A percentile compares a stretch with the other conserved stretches of the same genome.
Evolutionary conservation across 768 basidiomycete species (phyloP).

Genomic region (Roridomyces roridus): DNA sequence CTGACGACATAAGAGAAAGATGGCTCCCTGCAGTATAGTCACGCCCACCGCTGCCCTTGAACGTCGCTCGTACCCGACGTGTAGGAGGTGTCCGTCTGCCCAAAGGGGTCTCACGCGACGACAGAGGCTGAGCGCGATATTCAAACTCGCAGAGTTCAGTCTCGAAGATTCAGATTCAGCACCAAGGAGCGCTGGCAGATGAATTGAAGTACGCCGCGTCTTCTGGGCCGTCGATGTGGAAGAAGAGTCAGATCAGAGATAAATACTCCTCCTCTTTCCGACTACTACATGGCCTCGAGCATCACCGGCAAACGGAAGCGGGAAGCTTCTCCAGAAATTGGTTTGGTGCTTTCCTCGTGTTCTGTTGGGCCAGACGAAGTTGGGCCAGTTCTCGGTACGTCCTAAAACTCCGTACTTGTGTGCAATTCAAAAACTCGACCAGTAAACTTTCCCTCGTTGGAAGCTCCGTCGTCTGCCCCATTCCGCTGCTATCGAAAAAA

Average conservation of each 20-base stretch:
- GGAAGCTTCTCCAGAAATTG: constrained; percentile 33
- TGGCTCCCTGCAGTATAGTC: constrained; percentile 1
- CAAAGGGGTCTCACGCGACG: constrained; percentile 4
- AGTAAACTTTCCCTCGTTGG: constrained; percentile 26
- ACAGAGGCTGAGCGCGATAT: constrained; percentile 12
- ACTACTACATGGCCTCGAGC: constrained; percentile 8
- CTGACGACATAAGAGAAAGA: constrained; percentile 2
- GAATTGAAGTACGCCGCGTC: not conserved
- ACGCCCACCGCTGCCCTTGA: constrained; percentile 2
- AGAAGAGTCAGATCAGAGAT: too few relatives aligned
- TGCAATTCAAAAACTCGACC: not conserved
- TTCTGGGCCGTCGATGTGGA: not conserved
- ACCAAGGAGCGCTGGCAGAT: not conserved
- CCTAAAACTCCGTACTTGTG: constrained; percentile 4
- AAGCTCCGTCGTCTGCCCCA: constrained; percentile 36
- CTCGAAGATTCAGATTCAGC: constrained; percentile 12
- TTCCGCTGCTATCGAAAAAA: constrained; percentile 46
- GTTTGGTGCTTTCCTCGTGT: constrained; percentile 40
- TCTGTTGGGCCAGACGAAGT: constrained; percentile 37
- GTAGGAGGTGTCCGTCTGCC: not conserved
- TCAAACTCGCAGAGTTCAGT: constrained; percentile 21
- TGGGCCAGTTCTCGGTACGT: constrained; percentile 59
- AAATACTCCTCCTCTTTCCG: not conserved
- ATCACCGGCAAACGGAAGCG: constrained; percentile 56
- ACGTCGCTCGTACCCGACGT: not conserved